phyloP scores from a whole-genome alignment of 176 grass and related monocot genomes.

The Phoenix dactylifera region DNA sequence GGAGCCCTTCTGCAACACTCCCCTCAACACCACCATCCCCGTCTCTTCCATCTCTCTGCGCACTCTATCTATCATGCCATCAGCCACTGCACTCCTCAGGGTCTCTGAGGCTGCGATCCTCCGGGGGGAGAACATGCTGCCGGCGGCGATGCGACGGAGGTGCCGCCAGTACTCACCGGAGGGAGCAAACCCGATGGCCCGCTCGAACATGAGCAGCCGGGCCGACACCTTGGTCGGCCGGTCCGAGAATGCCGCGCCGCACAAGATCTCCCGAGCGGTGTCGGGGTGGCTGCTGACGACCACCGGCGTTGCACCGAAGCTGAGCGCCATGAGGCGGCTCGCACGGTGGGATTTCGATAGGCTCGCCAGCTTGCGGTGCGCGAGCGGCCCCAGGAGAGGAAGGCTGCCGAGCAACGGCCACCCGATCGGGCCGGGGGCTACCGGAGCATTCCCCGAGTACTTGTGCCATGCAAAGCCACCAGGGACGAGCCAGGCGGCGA shows the following conservation, averaged over 20 bases:
- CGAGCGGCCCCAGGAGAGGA: conserved; percentile 3
- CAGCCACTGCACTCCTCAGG: conserved; percentile 1
- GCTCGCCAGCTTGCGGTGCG: conserved; percentile 26
- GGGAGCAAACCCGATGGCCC: conserved; percentile 33
- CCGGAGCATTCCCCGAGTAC: too few species aligned
- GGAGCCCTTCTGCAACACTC: conserved; percentile 17
- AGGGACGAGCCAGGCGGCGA: background rate
- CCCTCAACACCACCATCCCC: conserved; percentile 21
- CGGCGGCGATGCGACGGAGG: conserved; percentile 21
- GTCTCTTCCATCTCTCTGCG: background rate
- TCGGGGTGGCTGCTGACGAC: conserved; percentile 32
- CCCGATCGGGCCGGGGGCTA: conserved; percentile 18
- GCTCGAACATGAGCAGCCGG: conserved; percentile 32
- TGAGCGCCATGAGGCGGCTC: conserved; percentile 25
- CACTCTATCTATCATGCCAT: background rate
- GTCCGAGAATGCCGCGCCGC: conserved; percentile 14
- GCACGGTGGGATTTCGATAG: conserved; percentile 13
- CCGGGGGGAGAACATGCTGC: conserved; percentile 29
- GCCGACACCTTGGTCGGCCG: conserved; percentile 18
- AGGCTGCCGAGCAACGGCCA: conserved; percentile 33
- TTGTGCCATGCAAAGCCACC: conserved; percentile 14
- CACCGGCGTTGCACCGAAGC: conserved; percentile 21
- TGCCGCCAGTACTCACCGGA: conserved; percentile 27
- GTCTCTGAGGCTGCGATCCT: conserved; percentile 4
- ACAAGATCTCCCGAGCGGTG: conserved; percentile 32